These are phyloP conservation scores for Ramularia collo-cygni DNA, from an alignment of 2,329 filamentous ascomycete species.

Conservation along the genomic window DNA sequence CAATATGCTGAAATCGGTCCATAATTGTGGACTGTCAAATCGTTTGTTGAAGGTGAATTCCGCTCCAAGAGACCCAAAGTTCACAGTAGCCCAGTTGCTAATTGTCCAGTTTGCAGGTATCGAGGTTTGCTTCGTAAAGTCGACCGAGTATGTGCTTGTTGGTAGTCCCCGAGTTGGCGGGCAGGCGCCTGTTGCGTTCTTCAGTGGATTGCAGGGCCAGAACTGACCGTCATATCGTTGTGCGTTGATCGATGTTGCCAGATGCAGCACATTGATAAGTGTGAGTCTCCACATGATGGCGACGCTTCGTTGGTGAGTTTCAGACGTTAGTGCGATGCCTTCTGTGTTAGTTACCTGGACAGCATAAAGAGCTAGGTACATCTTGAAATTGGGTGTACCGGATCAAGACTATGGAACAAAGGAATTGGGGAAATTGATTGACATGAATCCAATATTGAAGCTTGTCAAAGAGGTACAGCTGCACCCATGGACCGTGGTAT, in stretches of 20 bases:
- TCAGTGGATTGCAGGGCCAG: slow-evolving; percentile 17
- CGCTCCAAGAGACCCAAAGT: slow-evolving; percentile 39
- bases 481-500: too few relatives aligned
- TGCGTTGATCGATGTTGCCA: slow-evolving; percentile 6
- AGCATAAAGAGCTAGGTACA: too few relatives aligned
- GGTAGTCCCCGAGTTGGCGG: slow-evolving; percentile 13
- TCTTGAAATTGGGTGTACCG: too few relatives aligned
- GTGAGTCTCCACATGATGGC: too few relatives aligned
- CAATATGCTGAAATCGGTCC: slow-evolving; percentile 16
- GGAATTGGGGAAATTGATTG: too few relatives aligned
- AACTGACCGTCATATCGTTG: slow-evolving; percentile 14
- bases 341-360: too few relatives aligned
- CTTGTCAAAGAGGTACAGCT: too few relatives aligned
- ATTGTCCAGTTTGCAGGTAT: slow-evolving; percentile 20
- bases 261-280: too few relatives aligned
- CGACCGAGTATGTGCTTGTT: slow-evolving; percentile 14
- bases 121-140: slow-evolving; percentile 16
- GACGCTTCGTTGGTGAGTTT: too few relatives aligned
- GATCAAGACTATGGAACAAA: too few relatives aligned
- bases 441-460: too few relatives aligned
- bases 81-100: slow-evolving; percentile 31
- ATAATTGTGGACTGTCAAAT: slow-evolving; percentile 43
- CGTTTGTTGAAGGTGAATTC: slow-evolving; percentile 45
- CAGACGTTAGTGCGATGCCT: too few relatives aligned
- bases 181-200: slow-evolving; percentile 15